phyloP scores from a whole-genome alignment of 345 rosid species.

The rapeseed (Brassica napus) region Da-Ae NC_063447.1:27084501-27085000 shows the following conservation, averaged over 20 bases:
- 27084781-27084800: conserved; percentile 17
- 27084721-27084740: conserved; percentile 10
- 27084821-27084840: conserved; percentile 92
- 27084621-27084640: neutral
- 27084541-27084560: conserved; percentile 93
- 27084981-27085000: neutral
- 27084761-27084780: conserved; percentile 8
- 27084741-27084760: neutral
- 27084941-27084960: no score
- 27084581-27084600: conserved; percentile 78
- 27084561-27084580: conserved; percentile 89
- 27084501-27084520: conserved; percentile 97
- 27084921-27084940: no score
- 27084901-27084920: no score
- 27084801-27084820: conserved; percentile 66
- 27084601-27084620: conserved; percentile 60
- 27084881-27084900: conserved; percentile 84
- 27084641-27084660: neutral
- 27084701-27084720: conserved; percentile 1
- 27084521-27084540: conserved; percentile 97
- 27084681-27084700: neutral
- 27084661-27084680: conserved; percentile 19
- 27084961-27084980: no score
- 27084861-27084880: conserved; percentile 85
- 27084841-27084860: conserved; percentile 94